Evolutionary conservation across 805 yeast genomes (phyloP).

Genomic region (Saturnispora serradocipensis): DNA sequence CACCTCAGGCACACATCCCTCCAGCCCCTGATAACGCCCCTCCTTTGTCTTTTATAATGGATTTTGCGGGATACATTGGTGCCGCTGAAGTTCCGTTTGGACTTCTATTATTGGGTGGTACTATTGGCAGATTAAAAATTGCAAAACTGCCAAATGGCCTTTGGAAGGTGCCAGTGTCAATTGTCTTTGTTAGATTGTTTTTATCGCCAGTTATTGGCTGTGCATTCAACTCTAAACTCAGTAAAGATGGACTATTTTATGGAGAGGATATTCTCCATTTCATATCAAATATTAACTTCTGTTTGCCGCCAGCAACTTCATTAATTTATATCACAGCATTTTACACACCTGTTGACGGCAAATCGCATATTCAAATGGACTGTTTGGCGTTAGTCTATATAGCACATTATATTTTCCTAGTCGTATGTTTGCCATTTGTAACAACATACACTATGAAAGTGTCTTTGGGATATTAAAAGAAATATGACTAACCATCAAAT

Average conservation of each 20-base stretch:
- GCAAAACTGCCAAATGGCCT: conserved; percentile 57
- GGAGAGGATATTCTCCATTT: conserved; percentile 55
- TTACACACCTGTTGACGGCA: conserved; percentile 56
- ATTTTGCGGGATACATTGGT: conserved; percentile 70
- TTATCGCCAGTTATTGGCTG: conserved; percentile 75
- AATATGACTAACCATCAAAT: neutral
- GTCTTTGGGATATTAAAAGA: conserved; percentile 29
- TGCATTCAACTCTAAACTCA: conserved; percentile 52
- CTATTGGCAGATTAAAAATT: conserved; percentile 67
- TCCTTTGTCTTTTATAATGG: conserved; percentile 78
- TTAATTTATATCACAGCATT: conserved; percentile 84
- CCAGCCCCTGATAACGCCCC: conserved; percentile 82
- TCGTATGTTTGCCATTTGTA: conserved; percentile 63
- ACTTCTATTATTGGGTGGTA: conserved; percentile 72
- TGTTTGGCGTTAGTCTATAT: conserved; percentile 71
- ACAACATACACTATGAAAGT: conserved; percentile 60
- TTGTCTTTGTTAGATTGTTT: conserved; percentile 51
- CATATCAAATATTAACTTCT: conserved; percentile 63
- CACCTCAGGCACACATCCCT: conserved; percentile 40
- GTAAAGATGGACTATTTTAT: conserved; percentile 54
- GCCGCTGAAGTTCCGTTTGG: conserved; percentile 88
- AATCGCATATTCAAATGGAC: conserved; percentile 63
- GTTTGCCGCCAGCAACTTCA: conserved; percentile 83
- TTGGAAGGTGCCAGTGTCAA: conserved; percentile 52
- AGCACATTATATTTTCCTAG: conserved; percentile 61